Evolutionary conservation across 805 yeast species (phyloP).

Genomic region (Hemisphaericaspora nanyangensis): DNA sequence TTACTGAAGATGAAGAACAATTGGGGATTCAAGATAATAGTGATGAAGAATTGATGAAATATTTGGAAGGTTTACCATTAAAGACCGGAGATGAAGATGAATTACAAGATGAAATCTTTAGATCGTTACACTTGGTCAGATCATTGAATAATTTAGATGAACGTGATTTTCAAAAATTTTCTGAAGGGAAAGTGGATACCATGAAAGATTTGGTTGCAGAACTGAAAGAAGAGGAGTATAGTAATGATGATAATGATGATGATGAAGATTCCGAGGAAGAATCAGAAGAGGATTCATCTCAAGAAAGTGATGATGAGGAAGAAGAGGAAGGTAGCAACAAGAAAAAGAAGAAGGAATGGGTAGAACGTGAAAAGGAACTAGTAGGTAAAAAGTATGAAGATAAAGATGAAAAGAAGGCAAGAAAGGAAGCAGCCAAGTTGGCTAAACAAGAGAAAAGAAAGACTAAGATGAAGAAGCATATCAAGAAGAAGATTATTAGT

Average conservation of each 20-base stretch:
- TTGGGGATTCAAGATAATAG: conserved; percentile 36
- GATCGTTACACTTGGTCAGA: conserved; percentile 73
- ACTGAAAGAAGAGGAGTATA: conserved; percentile 24
- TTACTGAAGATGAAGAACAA: conserved; percentile 47
- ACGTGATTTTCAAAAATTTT: conserved; percentile 77
- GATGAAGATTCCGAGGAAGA: conserved; percentile 26
- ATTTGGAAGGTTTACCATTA: conserved; percentile 51
- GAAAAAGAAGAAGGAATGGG: conserved; percentile 31
- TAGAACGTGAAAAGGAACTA: conserved; percentile 29
- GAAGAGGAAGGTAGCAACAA: conserved; percentile 28
- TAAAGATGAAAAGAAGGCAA: conserved; percentile 47
- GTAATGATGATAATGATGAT: conserved; percentile 19
- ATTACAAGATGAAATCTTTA: conserved; percentile 74
- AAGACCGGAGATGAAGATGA: conserved; percentile 59
- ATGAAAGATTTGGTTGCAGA: conserved; percentile 57
- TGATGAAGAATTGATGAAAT: conserved; percentile 36
- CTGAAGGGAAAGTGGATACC: conserved; percentile 77
- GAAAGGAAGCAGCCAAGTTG: conserved; percentile 33
- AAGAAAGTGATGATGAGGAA: conserved; percentile 27
- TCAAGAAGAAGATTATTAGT: conserved; percentile 44
- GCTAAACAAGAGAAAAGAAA: conserved; percentile 29
- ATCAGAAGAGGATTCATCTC: conserved; percentile 21
- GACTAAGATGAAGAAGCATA: conserved; percentile 38
- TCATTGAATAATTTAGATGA: conserved; percentile 84
- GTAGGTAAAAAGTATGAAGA: conserved; percentile 69